A percentile compares a stretch with the other conserved stretches of the same genome.
Conservation (phyloP, 805 yeast species). For the Tetrapisispora fleetii region DNA sequence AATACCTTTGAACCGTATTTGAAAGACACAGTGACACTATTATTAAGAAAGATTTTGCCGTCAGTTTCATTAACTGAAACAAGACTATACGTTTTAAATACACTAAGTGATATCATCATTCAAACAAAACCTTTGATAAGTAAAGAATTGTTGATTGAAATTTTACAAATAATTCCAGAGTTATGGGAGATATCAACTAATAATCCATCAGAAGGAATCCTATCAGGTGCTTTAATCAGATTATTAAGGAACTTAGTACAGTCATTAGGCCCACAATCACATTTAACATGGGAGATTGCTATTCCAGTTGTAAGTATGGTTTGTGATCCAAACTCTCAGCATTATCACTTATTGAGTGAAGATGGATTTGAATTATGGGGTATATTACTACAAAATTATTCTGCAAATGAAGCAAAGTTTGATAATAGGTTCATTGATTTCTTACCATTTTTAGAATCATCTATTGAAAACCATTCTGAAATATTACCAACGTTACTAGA, state of each 20-base stretch:
- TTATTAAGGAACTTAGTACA: constrained; percentile 46
- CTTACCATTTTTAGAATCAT: constrained; percentile 45
- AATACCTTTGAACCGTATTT: constrained; percentile 57
- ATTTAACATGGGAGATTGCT: constrained; percentile 43
- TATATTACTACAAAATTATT: constrained; percentile 53
- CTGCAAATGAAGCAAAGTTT: constrained; percentile 27
- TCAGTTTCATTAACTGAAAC: constrained; percentile 58
- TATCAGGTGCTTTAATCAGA: constrained; percentile 44
- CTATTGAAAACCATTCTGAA: constrained; percentile 64
- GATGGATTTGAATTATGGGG: constrained; percentile 85
- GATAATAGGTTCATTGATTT: constrained; percentile 34
- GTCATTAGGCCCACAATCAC: constrained; percentile 46
- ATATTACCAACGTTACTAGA: constrained; percentile 54
- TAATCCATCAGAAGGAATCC: constrained; percentile 29
- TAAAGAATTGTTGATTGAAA: constrained; percentile 38
- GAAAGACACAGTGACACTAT: constrained; percentile 38
- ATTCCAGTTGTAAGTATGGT: constrained; percentile 54
- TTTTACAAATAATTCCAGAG: constrained; percentile 53
- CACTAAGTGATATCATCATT: constrained; percentile 52
- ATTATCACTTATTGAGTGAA: constrained; percentile 54
- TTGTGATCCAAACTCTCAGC: constrained; percentile 51
- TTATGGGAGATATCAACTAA: constrained; percentile 57
- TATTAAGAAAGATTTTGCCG: constrained; percentile 39
- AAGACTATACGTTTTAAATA: constrained; percentile 61
- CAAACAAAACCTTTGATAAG: constrained; percentile 57